Percentiles rank a stretch among this genome's conserved stretches.
Evolutionary conservation across 2,329 filamentous ascomycete species (phyloP).

Genomic region (Aspergillus intermedius): DNA sequence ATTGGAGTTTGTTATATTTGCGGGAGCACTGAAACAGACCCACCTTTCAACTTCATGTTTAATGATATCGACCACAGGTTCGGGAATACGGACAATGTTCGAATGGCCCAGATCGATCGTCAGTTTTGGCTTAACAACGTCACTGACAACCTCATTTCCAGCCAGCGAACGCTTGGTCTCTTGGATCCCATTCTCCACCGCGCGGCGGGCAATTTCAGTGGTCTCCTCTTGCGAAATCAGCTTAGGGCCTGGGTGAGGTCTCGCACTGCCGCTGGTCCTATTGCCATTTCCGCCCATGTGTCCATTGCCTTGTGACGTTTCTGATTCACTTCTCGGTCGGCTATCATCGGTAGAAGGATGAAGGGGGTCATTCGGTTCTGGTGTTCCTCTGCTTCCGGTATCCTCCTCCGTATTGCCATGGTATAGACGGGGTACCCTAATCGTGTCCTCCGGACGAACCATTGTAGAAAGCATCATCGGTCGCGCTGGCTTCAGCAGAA

Average conservation of each 20-base stretch:
- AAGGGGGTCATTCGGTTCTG: conserved; percentile 22
- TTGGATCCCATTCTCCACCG: conserved; percentile 43
- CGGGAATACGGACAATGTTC: conserved; percentile 43
- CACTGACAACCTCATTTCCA: conserved; percentile 40
- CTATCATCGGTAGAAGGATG: conserved; percentile 22
- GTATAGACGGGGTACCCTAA: conserved; percentile 27
- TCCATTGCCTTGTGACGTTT: conserved; percentile 18
- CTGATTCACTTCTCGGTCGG: conserved; percentile 23
- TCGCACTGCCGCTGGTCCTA: conserved; percentile 8
- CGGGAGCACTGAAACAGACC: conserved; percentile 7
- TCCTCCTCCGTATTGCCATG: conserved; percentile 29
- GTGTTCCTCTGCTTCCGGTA: conserved; percentile 17
- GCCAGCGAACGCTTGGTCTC: conserved; percentile 43
- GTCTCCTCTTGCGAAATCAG: conserved; percentile 39
- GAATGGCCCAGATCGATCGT: conserved; percentile 48
- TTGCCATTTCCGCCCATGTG: conserved; percentile 16
- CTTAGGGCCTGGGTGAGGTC: conserved; percentile 18
- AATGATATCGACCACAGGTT: conserved; percentile 46
- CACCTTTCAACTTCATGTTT: conserved; percentile 49
- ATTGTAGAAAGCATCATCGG: conserved; percentile 28
- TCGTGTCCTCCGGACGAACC: conserved; percentile 32
- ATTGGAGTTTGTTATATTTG: not conserved
- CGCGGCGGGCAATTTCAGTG: conserved; percentile 38
- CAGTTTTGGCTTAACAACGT: conserved; percentile 43
- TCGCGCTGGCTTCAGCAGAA: not conserved